Evolutionary conservation across 441 rosid species (phyloP), one percentile per base, ranked within the genome.

Genomic region (Adansonia gregorii): DNA sequence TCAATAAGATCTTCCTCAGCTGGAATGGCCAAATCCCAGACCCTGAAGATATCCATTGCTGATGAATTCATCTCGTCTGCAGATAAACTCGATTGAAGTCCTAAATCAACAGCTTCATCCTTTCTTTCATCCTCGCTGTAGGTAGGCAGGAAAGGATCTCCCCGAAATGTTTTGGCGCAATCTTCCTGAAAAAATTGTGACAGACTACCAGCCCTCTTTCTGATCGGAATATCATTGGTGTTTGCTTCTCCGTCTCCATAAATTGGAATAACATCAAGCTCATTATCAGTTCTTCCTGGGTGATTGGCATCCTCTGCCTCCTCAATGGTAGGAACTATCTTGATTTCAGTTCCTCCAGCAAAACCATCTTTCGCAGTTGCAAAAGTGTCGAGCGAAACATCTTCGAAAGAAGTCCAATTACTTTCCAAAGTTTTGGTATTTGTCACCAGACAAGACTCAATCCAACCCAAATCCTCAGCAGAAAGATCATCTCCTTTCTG

Each of bases 381-480:
- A 22, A 86, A 67, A 49, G 80, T 39, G 76, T 76, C 79, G 15
- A 86, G 77, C 77, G 92, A 80, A 48, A 91, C 90, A 75, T 91
- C 94, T 80, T 85, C 88, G 49, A 92, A 66, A 70, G 86, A 85
- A 74, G 72, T 83, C 97, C 91, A 91, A 41, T 81, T 80, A 20
- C 72, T 80, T 22, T 87, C 89, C 35, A 85, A 82, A 78, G 78
- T 68, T 46, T 91, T 94, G 48, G 85, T 82, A 74, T 87, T 91
- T 54, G 79, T 80, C 74, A 85, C 74, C 73, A 91, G 84, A 81
- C 97, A 95, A 56, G 97, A 95, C 85, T 95, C 93, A 49, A 85
- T 90, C 99, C 98, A 95, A 17, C 92, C 91, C 74, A 86, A 20
- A 76, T 86, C 91, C 78, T 92, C 98, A 39, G 83, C 75, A 8